Conservation (phyloP, 2,329 filamentous ascomycete genomes). For the Colletotrichum limetticola region DNA sequence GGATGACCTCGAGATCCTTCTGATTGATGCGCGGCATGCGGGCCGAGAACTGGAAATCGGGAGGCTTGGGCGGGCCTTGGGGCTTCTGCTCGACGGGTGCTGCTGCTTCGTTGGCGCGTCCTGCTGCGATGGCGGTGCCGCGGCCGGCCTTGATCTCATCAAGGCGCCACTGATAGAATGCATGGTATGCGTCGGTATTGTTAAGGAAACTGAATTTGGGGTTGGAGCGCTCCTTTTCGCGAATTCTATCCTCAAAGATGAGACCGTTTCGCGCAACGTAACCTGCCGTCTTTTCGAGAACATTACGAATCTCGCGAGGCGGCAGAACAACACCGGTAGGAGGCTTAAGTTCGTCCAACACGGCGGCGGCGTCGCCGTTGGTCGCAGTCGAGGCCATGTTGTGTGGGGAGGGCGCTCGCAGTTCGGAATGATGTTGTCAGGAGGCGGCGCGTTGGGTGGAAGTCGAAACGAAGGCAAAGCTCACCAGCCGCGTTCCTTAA, state of each 20-base stretch:
- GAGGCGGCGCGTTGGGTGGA: constrained; percentile 33
- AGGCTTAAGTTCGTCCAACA: constrained; percentile 77
- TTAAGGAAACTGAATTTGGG: constrained; percentile 93
- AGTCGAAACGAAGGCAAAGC: constrained; percentile 7
- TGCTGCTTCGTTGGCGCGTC: constrained; percentile 73
- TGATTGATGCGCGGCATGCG: constrained; percentile 98
- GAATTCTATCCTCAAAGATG: constrained; percentile 84
- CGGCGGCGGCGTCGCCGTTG: constrained; percentile 64
- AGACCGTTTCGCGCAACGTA: constrained; percentile 80
- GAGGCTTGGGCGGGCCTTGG: constrained; percentile 84
- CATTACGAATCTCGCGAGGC: constrained; percentile 84
- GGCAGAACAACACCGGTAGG: constrained; percentile 88
- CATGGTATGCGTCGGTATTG: constrained; percentile 82
- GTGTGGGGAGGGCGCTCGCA: constrained; percentile 23
- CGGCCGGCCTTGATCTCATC: constrained; percentile 86
- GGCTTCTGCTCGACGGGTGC: constrained; percentile 69
- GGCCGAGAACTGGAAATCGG: constrained; percentile 91
- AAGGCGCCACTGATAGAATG: constrained; percentile 92
- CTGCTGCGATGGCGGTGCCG: constrained; percentile 81
- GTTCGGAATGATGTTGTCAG: constrained; percentile 34
- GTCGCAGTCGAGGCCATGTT: constrained; percentile 53
- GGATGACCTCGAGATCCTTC: constrained; percentile 82
- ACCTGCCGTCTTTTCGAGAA: constrained; percentile 94
- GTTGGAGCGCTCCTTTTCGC: constrained; percentile 84
- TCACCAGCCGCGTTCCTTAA: neutral